Conservation (phyloP, 2,329 filamentous ascomycete genomes). For the Chaetomiaceae sp. region DNA sequence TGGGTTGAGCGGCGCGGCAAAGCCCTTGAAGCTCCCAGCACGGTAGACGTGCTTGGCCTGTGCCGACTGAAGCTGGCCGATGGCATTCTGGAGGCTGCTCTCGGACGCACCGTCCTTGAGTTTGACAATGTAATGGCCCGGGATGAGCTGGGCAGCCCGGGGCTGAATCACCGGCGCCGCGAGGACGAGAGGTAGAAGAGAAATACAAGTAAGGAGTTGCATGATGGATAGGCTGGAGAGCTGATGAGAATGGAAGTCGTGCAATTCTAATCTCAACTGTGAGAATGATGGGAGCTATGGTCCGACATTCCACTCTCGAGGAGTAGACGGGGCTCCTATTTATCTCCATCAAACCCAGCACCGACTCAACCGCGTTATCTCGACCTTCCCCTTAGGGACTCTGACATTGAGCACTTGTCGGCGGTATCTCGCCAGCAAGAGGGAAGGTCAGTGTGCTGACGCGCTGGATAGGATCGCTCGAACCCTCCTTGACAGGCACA, state of each 20-base stretch:
- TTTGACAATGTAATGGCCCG: slow-evolving; percentile 40
- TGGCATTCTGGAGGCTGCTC: slow-evolving; percentile 24
- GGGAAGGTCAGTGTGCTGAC: slow-evolving; percentile 13
- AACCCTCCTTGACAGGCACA: slow-evolving; percentile 5
- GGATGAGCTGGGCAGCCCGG: slow-evolving; percentile 31
- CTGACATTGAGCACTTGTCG: neutral
- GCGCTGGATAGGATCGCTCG: neutral
- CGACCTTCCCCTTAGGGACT: slow-evolving; percentile 18
- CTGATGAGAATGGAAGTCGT: neutral
- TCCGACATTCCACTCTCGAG: neutral
- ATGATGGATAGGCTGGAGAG: neutral
- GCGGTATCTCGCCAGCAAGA: slow-evolving; percentile 6
- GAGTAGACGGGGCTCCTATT: slow-evolving; percentile 11
- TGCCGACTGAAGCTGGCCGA: slow-evolving; percentile 15
- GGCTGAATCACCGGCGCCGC: slow-evolving; percentile 33
- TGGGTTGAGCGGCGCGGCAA: slow-evolving; percentile 24
- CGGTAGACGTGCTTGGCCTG: slow-evolving; percentile 24
- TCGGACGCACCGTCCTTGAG: slow-evolving; percentile 33
- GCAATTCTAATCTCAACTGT: neutral
- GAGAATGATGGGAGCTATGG: neutral
- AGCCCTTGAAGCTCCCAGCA: slow-evolving; percentile 25
- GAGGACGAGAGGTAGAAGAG: slow-evolving; percentile 32
- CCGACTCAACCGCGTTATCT: neutral
- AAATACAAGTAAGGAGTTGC: slow-evolving; percentile 27
- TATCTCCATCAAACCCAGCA: slow-evolving; percentile 6